These are phyloP conservation scores for Fraxinus anomala DNA, from an alignment of 257 asterid species.

Conservation along the genomic window DNA sequence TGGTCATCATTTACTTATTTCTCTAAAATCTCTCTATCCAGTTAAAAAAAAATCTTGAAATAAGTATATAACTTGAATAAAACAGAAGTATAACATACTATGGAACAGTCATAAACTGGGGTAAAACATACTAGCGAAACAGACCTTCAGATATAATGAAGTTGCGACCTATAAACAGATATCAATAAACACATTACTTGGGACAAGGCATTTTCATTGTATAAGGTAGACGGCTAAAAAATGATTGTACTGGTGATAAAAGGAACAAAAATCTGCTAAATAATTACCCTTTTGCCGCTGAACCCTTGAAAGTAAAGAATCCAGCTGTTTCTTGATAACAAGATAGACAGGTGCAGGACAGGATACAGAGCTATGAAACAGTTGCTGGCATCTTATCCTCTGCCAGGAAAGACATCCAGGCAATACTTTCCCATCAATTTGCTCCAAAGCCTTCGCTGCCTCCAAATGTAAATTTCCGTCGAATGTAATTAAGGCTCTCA, in stretches of 20 bases:
- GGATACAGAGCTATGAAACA: conserved; percentile 77
- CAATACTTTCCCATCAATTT: conserved; percentile 68
- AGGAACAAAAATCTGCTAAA: not conserved
- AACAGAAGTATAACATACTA: not conserved
- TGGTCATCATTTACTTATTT: not conserved
- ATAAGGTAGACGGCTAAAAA: not conserved
- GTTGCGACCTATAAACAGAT: not conserved
- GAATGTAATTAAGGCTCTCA: conserved; percentile 69
- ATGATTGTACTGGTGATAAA: not conserved
- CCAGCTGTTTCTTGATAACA: conserved; percentile 57
- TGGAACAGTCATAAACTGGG: not conserved
- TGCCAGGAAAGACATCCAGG: conserved; percentile 83
- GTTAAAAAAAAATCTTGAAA: not conserved
- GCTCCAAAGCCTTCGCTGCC: conserved; percentile 91
- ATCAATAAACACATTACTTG: conserved; percentile 13
- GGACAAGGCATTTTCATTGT: not conserved
- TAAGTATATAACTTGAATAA: not conserved
- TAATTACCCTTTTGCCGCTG: conserved; percentile 50
- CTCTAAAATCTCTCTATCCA: not conserved
- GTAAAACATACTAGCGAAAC: not conserved
- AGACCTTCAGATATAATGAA: not conserved
- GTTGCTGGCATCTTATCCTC: conserved; percentile 69
- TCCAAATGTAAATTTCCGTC: conserved; percentile 84
- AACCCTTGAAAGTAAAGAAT: conserved; percentile 50
- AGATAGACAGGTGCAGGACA: conserved; percentile 75